Conservation (phyloP, 768 basidiomycete genomes). For the Boletus sensibilis region DNA sequence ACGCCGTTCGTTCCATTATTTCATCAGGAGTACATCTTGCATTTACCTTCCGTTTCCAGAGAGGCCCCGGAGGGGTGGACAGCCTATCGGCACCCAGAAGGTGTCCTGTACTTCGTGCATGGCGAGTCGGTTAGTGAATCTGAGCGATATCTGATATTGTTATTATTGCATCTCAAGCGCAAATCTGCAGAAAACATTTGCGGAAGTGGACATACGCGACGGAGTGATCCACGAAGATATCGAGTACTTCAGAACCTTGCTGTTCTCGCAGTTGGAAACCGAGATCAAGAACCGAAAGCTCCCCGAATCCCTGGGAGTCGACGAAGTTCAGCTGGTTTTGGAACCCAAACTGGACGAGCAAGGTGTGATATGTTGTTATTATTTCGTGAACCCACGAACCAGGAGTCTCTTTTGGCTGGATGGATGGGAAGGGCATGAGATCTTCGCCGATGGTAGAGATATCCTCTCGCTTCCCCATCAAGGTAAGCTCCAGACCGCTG, state of each 20-base stretch:
- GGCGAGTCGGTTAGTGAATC: slow-evolving; percentile 38
- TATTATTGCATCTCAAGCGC: not conserved
- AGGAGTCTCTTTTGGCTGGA: slow-evolving; percentile 58
- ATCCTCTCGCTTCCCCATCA: slow-evolving; percentile 21
- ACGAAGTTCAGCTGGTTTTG: slow-evolving; percentile 44
- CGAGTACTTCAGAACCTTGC: slow-evolving; percentile 29
- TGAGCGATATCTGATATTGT: not conserved
- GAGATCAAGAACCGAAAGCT: slow-evolving; percentile 19
- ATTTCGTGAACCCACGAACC: slow-evolving; percentile 48
- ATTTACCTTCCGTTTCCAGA: slow-evolving; percentile 7
- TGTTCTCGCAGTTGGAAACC: slow-evolving; percentile 20
- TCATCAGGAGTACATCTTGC: not conserved
- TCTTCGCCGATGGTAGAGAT: slow-evolving; percentile 32
- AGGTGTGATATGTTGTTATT: slow-evolving; percentile 41
- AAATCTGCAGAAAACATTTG: slow-evolving; percentile 47
- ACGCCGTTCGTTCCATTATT: slow-evolving; percentile 18
- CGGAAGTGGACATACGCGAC: slow-evolving; percentile 54
- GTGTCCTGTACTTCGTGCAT: slow-evolving; percentile 57
- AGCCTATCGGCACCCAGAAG: slow-evolving; percentile 56
- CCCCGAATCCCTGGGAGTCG: slow-evolving; percentile 24
- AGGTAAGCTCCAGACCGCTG: slow-evolving; percentile 9
- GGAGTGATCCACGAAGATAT: slow-evolving; percentile 32
- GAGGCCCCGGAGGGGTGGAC: slow-evolving; percentile 41
- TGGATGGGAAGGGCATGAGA: slow-evolving; percentile 33
- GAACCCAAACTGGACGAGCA: slow-evolving; percentile 34